These are phyloP conservation scores for Plasmodium sp. DNA, from an alignment of 169 alveolate genomes.

Conservation along the genomic window DNA sequence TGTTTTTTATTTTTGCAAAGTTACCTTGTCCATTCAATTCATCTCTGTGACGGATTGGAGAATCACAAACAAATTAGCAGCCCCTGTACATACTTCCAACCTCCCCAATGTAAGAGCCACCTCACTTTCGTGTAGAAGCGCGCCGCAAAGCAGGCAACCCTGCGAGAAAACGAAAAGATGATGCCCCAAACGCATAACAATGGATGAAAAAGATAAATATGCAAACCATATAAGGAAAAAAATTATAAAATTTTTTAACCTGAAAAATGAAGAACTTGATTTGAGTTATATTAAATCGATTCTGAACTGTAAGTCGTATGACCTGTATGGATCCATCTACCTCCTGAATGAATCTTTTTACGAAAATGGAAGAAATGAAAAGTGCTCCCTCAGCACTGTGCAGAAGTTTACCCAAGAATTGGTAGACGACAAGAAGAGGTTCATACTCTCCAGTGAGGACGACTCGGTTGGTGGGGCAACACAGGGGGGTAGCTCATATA, in stretches of 20 bases:
- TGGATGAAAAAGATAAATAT: slow-evolving; percentile 8
- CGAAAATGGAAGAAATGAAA: slow-evolving; percentile 28
- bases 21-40: background rate
- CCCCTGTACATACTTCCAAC: background rate
- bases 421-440: slow-evolving; percentile 17
- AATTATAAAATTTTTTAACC: slow-evolving; percentile 51
- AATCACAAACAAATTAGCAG: background rate
- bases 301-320: slow-evolving; percentile 27
- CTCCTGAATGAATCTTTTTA: slow-evolving; percentile 41
- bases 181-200: background rate
- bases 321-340: slow-evolving; percentile 31
- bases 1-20: background rate
- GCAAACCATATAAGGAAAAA: slow-evolving; percentile 41
- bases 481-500: background rate
- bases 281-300: slow-evolving; percentile 35
- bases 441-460: background rate
- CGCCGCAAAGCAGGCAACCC: background rate
- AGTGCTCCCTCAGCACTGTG: slow-evolving; percentile 3
- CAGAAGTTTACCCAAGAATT: slow-evolving; percentile 52
- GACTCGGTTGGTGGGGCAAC: background rate
- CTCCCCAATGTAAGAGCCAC: background rate
- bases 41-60: background rate
- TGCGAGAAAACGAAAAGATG: background rate
- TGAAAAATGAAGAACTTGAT: slow-evolving; percentile 58
- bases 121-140: background rate